Evolutionary conservation across 805 yeast genomes (phyloP), one percentile per base, ranked within the genome.

Genomic region (Cyberlindnera bimundalis): DNA sequence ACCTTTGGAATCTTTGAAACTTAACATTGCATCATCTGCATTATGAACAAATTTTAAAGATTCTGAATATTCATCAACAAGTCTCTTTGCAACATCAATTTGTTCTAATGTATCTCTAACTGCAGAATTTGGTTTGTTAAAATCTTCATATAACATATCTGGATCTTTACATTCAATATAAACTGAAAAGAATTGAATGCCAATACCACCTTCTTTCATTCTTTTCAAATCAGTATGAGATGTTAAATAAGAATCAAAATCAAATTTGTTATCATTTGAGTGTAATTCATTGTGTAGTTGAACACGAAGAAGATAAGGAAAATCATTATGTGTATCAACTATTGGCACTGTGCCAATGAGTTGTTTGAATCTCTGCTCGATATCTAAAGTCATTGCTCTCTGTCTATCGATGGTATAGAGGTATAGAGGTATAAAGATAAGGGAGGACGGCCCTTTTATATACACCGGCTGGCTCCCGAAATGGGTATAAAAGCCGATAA

Each of bases 81-180:
- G 51, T 45, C 79, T 59, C 47, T 67, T 67, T 5, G 69, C 64
- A 6, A 73, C 71, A 52, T 75, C 81, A 30, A 75, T 71, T 50
- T 73, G 78, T 47, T 75, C 81, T 46, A 75, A 35, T 1, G 79
- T 74, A 52, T 74, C 79, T 45, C 79, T 58, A 3, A 75, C 79
- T 3, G 35, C 35, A 14, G 35, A 32, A 19, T 32, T 32, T 4
- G 35, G 26, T 28, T 56, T 55, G 52, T 73, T 68, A 58, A 73
- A 75, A 48, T 73, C 73, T 35, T 64, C 64, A 38, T 66, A 70
- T 5, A 65, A 51, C 34, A 55, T 56, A 43, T 64, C 65, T 11
- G 62, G 65, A 37, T 71, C 70, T 37, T 59, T 60, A 47, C 74
- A 70, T 47, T 71, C 39, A 13, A 43, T 43, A 31, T 23, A 74